phyloP scores from a whole-genome alignment of 306 rosid genomes.

The Canavalia ensiformis region DNA sequence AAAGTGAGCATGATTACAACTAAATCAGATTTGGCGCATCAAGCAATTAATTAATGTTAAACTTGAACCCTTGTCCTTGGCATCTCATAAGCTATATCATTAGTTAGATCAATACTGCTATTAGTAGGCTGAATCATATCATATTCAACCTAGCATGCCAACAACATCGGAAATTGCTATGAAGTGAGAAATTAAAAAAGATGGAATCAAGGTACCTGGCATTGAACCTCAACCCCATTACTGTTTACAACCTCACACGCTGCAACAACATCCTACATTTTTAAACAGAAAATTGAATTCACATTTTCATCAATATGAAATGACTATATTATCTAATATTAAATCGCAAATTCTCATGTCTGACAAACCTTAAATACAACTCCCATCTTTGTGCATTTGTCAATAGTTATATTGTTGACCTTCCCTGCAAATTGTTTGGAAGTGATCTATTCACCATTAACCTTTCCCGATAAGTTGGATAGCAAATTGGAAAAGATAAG shows the following conservation, averaged over 20 bases:
- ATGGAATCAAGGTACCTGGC: conserved; percentile 69
- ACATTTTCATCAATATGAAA: conserved; percentile 35
- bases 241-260: conserved; percentile 97
- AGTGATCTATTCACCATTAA: conserved; percentile 21
- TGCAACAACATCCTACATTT: conserved; percentile 95
- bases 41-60: conserved; percentile 24
- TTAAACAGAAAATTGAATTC: conserved; percentile 37
- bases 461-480: conserved; percentile 36
- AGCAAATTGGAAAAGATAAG: conserved; percentile 19
- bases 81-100: conserved; percentile 12
- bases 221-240: conserved; percentile 93
- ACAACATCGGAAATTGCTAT: conserved; percentile 16
- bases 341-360: conserved; percentile 32
- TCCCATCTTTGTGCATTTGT: conserved; percentile 94
- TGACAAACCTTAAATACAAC: conserved; percentile 76
- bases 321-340: conserved; percentile 39
- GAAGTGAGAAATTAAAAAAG: conserved; percentile 15
- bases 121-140: conserved; percentile 4
- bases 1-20: conserved; percentile 37
- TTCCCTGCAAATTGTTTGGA: conserved; percentile 76
- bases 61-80: conserved; percentile 20
- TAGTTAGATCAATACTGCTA: conserved; percentile 31
- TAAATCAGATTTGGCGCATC: conserved; percentile 21
- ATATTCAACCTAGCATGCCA: conserved; percentile 42
- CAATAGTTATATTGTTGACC: conserved; percentile 95